These are phyloP conservation scores for Sporothrix humicola DNA, from an alignment of 2,329 filamentous ascomycete genomes.

Conservation along the genomic window DNA sequence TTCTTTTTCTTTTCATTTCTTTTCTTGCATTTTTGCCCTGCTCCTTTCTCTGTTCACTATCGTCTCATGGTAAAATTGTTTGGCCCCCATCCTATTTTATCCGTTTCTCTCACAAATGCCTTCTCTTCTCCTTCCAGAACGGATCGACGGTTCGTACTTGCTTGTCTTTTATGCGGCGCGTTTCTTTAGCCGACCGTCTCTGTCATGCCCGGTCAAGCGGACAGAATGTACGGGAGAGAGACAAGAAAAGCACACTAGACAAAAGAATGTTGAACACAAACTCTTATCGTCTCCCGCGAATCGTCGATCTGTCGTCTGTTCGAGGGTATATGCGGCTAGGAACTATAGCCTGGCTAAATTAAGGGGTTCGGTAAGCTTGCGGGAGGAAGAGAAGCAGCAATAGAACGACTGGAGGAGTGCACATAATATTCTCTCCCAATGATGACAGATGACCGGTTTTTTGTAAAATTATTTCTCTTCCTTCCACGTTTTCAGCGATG, in stretches of 20 bases:
- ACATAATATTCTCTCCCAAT: not conserved
- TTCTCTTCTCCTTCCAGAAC: not conserved
- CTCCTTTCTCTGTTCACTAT: not conserved
- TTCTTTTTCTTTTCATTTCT: not conserved
- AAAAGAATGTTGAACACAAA: too few relatives aligned
- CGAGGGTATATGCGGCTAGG: constrained; percentile 17
- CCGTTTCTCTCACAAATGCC: not conserved
- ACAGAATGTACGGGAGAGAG: not conserved
- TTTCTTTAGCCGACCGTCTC: constrained; percentile 3
- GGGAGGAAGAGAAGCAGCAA: not conserved
- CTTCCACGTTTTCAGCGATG: too few relatives aligned
- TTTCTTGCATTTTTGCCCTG: not conserved
- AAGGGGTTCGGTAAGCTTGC: constrained; percentile 9
- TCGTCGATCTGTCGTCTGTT: not conserved
- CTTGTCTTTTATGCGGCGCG: not conserved
- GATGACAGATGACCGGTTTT: not conserved
- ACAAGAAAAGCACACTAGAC: too few relatives aligned
- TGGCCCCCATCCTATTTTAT: not conserved
- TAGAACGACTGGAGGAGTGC: not conserved
- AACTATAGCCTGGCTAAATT: constrained; percentile 21
- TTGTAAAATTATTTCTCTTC: not conserved
- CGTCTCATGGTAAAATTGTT: not conserved
- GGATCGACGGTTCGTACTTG: not conserved
- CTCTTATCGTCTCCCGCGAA: not conserved
- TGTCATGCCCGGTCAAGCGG: constrained; percentile 9